phyloP scores from a whole-genome alignment of 129 eudicot genomes.

The Apium graveolens region DNA sequence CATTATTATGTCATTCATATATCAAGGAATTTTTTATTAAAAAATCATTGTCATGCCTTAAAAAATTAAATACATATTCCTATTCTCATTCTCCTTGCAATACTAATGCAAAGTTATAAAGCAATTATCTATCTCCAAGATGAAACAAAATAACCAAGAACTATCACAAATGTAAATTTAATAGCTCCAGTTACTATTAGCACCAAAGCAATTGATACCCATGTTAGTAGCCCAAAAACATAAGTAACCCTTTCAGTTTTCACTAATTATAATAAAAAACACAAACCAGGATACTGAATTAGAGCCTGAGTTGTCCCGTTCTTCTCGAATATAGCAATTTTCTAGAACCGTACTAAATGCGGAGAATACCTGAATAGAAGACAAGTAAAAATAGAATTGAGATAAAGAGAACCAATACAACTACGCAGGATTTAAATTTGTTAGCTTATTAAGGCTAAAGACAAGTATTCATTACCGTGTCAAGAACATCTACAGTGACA shows the following conservation, averaged over 20 bases:
- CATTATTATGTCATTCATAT: neutral
- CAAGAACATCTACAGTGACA: constrained; percentile 54
- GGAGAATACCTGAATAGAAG: constrained; percentile 46
- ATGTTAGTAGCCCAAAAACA: no score
- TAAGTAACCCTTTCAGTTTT: neutral
- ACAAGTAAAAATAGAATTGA: neutral
- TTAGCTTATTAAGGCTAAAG: neutral
- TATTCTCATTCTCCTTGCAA: neutral
- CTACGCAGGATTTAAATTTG: neutral
- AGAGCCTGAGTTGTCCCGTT: constrained; percentile 65
- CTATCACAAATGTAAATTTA: neutral
- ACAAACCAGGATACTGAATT: constrained; percentile 57
- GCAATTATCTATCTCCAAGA: neutral
- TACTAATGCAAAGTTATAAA: neutral
- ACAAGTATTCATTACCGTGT: constrained; percentile 29
- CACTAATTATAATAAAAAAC: neutral
- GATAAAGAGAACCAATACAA: neutral
- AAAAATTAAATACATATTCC: neutral
- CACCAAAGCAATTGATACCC: no score
- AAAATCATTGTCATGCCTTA: neutral
- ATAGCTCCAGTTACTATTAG: neutral
- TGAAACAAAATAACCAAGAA: neutral
- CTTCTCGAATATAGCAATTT: constrained; percentile 74
- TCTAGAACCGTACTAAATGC: constrained; percentile 62
- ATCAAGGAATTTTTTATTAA: neutral